Conservation (phyloP, 2,329 filamentous ascomycete species). For the Corynespora cassiicola region DNA sequence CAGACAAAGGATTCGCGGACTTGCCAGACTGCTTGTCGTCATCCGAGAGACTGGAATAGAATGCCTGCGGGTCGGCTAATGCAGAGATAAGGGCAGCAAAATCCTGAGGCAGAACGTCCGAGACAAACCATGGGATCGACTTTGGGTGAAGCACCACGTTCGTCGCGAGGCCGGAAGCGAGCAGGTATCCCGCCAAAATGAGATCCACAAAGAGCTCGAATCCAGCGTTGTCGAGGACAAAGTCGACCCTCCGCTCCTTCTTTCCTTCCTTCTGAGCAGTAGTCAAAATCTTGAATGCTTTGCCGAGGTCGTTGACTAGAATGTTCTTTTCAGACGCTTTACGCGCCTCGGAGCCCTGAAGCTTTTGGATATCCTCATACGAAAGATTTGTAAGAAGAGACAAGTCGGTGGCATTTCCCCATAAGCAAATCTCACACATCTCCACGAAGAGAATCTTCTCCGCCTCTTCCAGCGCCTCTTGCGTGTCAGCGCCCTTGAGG, state of each 20-base stretch:
- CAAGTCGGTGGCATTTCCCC: conserved; percentile 96
- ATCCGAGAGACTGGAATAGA: conserved; percentile 78
- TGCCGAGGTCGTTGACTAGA: conserved; percentile 80
- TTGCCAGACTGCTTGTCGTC: conserved; percentile 64
- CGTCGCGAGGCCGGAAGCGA: conserved; percentile 84
- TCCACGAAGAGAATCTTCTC: conserved; percentile 84
- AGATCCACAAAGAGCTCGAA: conserved; percentile 98
- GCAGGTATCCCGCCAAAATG: conserved; percentile 86
- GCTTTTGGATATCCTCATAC: conserved; percentile 95
- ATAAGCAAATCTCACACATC: conserved; percentile 95
- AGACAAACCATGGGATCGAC: conserved; percentile 97
- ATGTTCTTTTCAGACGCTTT: conserved; percentile 92
- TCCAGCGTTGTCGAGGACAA: conserved; percentile 95
- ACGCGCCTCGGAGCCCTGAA: conserved; percentile 86
- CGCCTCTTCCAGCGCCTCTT: conserved; percentile 65
- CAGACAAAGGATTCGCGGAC: conserved; percentile 67
- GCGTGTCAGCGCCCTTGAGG: conserved; percentile 50
- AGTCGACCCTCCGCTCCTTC: conserved; percentile 79
- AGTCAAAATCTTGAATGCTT: conserved; percentile 73
- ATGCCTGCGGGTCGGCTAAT: conserved; percentile 76
- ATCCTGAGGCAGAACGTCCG: conserved; percentile 87
- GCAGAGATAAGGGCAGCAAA: conserved; percentile 83
- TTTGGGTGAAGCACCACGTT: conserved; percentile 90
- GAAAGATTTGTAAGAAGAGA: conserved; percentile 88
- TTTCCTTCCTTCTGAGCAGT: conserved; percentile 68